A percentile compares a stretch with the other conserved stretches of the same genome.
These are phyloP conservation scores for Monascus purpureus DNA, from an alignment of 495 filamentous ascomycete genomes.

Conservation along the genomic window DNA sequence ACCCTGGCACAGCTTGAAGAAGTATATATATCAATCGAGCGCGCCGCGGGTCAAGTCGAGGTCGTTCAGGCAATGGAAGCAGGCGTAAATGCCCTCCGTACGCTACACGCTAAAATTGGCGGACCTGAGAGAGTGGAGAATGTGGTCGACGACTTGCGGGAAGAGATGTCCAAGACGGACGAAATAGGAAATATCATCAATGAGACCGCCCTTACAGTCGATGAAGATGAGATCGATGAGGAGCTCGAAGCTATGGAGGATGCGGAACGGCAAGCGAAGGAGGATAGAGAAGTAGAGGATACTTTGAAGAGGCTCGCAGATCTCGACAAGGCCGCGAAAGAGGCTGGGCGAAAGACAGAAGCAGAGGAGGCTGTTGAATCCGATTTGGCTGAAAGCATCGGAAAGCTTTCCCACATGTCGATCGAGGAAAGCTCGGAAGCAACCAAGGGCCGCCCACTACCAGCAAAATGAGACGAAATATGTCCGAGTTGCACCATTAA, in stretches of 20 bases:
- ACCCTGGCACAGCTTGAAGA: conserved; percentile 72
- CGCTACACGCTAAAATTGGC: conserved; percentile 63
- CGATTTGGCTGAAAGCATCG: conserved; percentile 25
- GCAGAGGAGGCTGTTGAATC: conserved; percentile 14
- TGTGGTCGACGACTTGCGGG: conserved; percentile 56
- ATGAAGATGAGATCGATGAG: conserved; percentile 78
- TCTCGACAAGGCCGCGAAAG: conserved; percentile 23
- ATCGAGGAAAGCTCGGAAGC: conserved; percentile 23
- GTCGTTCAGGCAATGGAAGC: conserved; percentile 70
- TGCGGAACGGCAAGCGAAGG: conserved; percentile 43
- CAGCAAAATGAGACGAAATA: not conserved
- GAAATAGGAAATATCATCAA: conserved; percentile 67
- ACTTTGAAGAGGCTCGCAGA: conserved; percentile 32
- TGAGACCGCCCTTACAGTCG: conserved; percentile 45
- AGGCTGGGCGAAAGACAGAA: conserved; percentile 14
- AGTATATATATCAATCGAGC: conserved; percentile 65
- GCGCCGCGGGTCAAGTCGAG: conserved; percentile 70
- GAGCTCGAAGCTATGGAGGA: conserved; percentile 68
- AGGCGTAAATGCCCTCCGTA: conserved; percentile 52
- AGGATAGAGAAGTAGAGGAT: conserved; percentile 33
- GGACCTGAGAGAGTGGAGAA: conserved; percentile 62
- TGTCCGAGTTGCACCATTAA: no score
- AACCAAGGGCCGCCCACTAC: not conserved
- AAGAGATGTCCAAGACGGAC: conserved; percentile 71
- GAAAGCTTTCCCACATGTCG: conserved; percentile 28